phyloP scores from a whole-genome alignment of 225 moss, liverwort and hornwort species.

The Marchantia paleacea region DNA sequence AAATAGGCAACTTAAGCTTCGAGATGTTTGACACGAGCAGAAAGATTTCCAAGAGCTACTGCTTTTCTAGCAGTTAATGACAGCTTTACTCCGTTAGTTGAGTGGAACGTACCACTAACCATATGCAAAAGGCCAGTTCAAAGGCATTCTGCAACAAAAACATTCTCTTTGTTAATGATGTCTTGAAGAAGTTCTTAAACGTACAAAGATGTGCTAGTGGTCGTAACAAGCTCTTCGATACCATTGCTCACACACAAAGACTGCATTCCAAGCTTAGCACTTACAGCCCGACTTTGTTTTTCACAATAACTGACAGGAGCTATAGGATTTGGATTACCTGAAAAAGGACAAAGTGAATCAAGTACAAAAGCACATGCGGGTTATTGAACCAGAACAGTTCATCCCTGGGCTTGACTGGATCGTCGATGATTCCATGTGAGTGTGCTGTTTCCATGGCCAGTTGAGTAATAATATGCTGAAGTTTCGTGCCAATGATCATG shows the following conservation, averaged over 20 bases:
- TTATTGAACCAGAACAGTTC: constrained; percentile 80
- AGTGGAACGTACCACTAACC: constrained; percentile 56
- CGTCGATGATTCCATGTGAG: constrained; percentile 37
- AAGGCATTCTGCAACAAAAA: constrained; percentile 59
- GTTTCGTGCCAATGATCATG: constrained; percentile 70
- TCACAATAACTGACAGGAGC: neutral
- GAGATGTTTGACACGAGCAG: too few relatives aligned
- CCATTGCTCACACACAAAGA: neutral
- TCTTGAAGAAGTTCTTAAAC: too few relatives aligned
- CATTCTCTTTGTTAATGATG: neutral
- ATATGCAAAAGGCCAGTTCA: constrained; percentile 75
- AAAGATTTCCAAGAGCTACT: too few relatives aligned
- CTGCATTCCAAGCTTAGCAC: neutral
- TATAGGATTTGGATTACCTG: constrained; percentile 49
- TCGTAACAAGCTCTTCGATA: too few relatives aligned
- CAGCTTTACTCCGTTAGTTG: too few relatives aligned
- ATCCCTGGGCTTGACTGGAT: constrained; percentile 62
- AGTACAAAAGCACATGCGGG: constrained; percentile 56
- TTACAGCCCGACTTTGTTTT: neutral
- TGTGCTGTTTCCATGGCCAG: constrained; percentile 50
- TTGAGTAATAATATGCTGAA: constrained; percentile 69
- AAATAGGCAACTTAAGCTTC: too few relatives aligned
- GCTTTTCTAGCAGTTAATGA: too few relatives aligned
- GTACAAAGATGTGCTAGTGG: too few relatives aligned
- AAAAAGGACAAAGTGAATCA: constrained; percentile 90